Base-by-base conservation (phyloP, 129 eudicot genomes). In the Flaveria bidentis region DNA sequence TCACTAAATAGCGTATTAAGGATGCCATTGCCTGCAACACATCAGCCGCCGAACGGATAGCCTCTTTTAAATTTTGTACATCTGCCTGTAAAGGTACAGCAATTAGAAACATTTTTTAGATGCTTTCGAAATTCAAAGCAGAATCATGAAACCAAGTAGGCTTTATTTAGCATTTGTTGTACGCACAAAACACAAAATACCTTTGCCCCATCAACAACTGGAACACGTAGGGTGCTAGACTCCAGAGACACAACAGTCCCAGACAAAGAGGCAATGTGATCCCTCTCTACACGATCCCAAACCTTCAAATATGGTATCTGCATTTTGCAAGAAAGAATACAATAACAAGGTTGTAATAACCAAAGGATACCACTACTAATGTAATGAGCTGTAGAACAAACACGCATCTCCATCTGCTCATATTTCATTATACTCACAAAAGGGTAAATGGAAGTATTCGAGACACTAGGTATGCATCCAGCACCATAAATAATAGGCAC, bases 1-100 rank as follows among this genome's bases (percentile, higher is more conserved):
- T 30, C 36, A 79, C 83, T 71, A 86, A 83, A 80, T 90, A 77
- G 80, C 87, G 79, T 55, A 87, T 78, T 28, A 92, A 89, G 64
- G 91, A 89, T 69, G 86, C 82, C 90, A 91, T 89, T 36, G 87
- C 61, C 57, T 88, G 97, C 97, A 94, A 87, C 62, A 91, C 90
- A 80, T 89, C 97, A 79, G 82, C 90, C 18, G 99, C 93, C 42
- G 96, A 89, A 75, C 82, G 60, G 15, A 94, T 84, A 42, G 99
- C 91, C 77, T 87, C 89, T 82, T 87, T 83, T 61, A 94, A 75
- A 64, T 83, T 80, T 75, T 72, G 88, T 63, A 82, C 76, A 81
- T 94, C 94, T 25, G 78, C 90, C 99, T 94, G 92, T 73, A 80
- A 50, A 73, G 49, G 76, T 53, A 50, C 22, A 56, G 44, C 15